Conservation (phyloP, 805 yeast species). For the Starmerella gropengiesseri region DNA sequence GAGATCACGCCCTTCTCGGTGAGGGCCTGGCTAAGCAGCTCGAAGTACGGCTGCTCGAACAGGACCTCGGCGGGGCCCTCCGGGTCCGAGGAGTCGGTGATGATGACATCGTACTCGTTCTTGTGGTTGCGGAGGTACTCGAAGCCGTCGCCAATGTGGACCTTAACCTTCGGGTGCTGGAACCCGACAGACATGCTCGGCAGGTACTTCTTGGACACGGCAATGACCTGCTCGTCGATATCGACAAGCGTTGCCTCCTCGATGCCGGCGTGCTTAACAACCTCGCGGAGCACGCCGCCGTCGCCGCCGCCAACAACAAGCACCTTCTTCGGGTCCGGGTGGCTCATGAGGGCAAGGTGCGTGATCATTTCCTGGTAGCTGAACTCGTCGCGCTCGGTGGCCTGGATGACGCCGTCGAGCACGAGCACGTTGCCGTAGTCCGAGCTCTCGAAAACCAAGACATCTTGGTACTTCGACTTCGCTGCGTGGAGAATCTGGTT, state of each 20-base stretch:
- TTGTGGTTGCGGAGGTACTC: conserved; percentile 77
- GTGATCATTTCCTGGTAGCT: conserved; percentile 98
- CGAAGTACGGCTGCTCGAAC: conserved; percentile 86
- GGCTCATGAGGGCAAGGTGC: conserved; percentile 83
- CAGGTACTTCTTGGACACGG: conserved; percentile 72
- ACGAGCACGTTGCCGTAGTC: conserved; percentile 93
- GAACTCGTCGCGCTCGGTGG: conserved; percentile 93
- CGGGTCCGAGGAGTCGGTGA: conserved; percentile 96
- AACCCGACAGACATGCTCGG: conserved; percentile 81
- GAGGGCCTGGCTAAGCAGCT: conserved; percentile 73
- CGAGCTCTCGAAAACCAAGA: conserved; percentile 82
- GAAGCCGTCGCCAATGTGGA: conserved; percentile 95
- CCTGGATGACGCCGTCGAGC: conserved; percentile 89
- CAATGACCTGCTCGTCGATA: conserved; percentile 87
- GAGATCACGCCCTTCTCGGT: conserved; percentile 85
- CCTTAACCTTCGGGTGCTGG: conserved; percentile 77
- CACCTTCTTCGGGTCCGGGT: conserved; percentile 88
- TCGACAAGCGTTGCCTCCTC: conserved; percentile 89
- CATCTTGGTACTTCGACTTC: conserved; percentile 85
- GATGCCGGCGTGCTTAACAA: conserved; percentile 75
- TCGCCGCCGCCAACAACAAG: conserved; percentile 98
- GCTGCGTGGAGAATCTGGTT: conserved; percentile 77
- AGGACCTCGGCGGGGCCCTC: conserved; percentile 95
- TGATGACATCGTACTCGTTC: conserved; percentile 84
- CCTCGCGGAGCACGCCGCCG: conserved; percentile 94